Percentiles rank a stretch among this genome's conserved stretches.
Evolutionary conservation across 2,329 filamentous ascomycete genomes (phyloP).

Genomic region (Endothia cerciana): DNA sequence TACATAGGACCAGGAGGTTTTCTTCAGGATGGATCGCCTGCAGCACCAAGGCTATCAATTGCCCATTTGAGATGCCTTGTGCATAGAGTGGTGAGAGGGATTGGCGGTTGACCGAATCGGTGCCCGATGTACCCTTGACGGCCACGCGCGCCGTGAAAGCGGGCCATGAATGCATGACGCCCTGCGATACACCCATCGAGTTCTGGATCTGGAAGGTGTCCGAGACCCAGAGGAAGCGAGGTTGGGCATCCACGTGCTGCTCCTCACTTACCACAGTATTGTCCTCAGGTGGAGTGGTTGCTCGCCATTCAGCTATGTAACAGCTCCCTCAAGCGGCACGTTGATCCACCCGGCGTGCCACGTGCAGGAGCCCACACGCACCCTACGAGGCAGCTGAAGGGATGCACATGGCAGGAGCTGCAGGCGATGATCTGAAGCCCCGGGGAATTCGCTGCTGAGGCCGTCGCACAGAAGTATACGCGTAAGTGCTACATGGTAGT

Average conservation of each 20-base stretch:
- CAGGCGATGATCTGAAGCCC: background rate
- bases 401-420: background rate
- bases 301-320: background rate
- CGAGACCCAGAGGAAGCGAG: background rate
- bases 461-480: background rate
- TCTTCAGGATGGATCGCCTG: background rate
- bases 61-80: background rate
- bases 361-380: slow-evolving; percentile 7
- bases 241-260: background rate
- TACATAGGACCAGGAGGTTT: background rate
- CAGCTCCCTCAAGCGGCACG: slow-evolving; percentile 2
- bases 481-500: slow-evolving; percentile 4
- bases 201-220: slow-evolving; percentile 16
- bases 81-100: background rate
- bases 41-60: slow-evolving; percentile 3
- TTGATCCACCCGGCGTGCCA: slow-evolving; percentile 4
- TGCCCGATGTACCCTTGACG: slow-evolving; percentile 18
- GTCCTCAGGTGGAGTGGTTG: background rate
- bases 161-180: slow-evolving; percentile 7
- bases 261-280: background rate
- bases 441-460: background rate
- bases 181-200: background rate
- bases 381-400: slow-evolving; percentile 9
- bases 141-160: slow-evolving; percentile 3
- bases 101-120: slow-evolving; percentile 20